Conservation (phyloP, 2,329 filamentous ascomycete genomes). For the Ciborinia camelliae region DNA sequence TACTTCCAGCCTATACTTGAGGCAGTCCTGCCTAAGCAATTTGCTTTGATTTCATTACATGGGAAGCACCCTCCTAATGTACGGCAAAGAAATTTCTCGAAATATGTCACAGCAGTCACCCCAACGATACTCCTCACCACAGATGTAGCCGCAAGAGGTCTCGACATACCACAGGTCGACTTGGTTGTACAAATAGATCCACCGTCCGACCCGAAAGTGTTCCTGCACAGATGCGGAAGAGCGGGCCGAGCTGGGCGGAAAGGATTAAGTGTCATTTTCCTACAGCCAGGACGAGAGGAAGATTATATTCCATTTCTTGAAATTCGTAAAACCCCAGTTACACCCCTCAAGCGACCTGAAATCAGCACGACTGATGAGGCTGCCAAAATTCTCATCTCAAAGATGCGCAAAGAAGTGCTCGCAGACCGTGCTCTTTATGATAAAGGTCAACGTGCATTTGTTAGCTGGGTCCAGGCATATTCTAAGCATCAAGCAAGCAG, state of each 20-base stretch:
- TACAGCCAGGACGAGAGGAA: constrained; percentile 81
- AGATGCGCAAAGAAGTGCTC: constrained; percentile 57
- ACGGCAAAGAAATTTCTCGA: constrained; percentile 80
- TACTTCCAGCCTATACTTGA: constrained; percentile 85
- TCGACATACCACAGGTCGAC: constrained; percentile 90
- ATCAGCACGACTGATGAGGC: constrained; percentile 59
- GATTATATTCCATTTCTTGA: constrained; percentile 86
- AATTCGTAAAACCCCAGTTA: constrained; percentile 81
- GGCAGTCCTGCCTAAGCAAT: constrained; percentile 63
- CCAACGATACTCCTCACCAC: constrained; percentile 86
- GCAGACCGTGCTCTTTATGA: constrained; percentile 61
- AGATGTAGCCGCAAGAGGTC: constrained; percentile 82
- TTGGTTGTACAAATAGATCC: constrained; percentile 87
- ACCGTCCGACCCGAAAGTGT: constrained; percentile 85
- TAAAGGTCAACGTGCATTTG: constrained; percentile 86
- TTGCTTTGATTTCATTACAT: constrained; percentile 76
- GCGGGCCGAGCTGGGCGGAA: constrained; percentile 85
- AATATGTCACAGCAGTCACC: constrained; percentile 70
- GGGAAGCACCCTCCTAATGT: constrained; percentile 89
- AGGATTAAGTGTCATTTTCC: constrained; percentile 79
- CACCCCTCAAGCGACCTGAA: constrained; percentile 54
- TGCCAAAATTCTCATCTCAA: constrained; percentile 53
- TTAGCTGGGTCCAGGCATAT: constrained; percentile 90
- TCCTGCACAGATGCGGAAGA: constrained; percentile 88
- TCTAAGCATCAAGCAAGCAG: constrained; percentile 85